These are phyloP conservation scores for Bolboschoenus planiculmis DNA, from an alignment of 176 grass and related monocot genomes.

Conservation along the genomic window DNA sequence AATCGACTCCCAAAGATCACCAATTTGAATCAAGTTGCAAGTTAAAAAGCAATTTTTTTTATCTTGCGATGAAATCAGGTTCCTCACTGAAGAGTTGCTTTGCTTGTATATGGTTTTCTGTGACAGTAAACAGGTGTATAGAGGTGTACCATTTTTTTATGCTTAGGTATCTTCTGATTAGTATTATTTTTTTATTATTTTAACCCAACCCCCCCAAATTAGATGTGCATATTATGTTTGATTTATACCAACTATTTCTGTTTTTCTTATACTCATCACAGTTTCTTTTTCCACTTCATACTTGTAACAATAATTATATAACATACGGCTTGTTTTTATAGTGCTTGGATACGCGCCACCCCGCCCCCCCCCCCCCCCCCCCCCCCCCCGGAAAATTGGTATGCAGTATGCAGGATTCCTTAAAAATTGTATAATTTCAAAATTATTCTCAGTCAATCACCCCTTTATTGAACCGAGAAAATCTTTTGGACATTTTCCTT, in stretches of 20 bases:
- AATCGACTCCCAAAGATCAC: conserved; percentile 6
- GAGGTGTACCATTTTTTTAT: conserved; percentile 23
- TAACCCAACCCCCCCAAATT: not conserved
- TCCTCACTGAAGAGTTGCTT: not conserved
- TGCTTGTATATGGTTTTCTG: conserved; percentile 3
- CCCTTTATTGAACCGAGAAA: not conserved
- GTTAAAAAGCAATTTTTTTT: conserved; percentile 3
- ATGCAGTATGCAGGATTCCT: not conserved
- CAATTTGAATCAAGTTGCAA: conserved; percentile 18
- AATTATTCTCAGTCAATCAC: not conserved
- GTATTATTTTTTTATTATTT: conserved; percentile 24
- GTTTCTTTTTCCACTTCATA: not conserved
- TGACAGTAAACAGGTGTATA: not conserved
- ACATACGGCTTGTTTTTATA: not conserved
- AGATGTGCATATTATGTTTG: conserved; percentile 23
- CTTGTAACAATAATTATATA: conserved; percentile 14
- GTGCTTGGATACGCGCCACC: not conserved
- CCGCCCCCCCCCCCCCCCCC: too few species aligned
- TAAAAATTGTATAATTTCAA: not conserved
- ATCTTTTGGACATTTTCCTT: not conserved
- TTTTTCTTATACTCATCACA: not conserved
- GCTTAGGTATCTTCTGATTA: conserved; percentile 24
- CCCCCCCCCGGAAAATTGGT: not conserved
- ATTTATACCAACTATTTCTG: not conserved
- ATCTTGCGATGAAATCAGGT: not conserved